Base-by-base conservation (phyloP, 352 stramenopile genomes). In the Globisporangium viniferum region DNA sequence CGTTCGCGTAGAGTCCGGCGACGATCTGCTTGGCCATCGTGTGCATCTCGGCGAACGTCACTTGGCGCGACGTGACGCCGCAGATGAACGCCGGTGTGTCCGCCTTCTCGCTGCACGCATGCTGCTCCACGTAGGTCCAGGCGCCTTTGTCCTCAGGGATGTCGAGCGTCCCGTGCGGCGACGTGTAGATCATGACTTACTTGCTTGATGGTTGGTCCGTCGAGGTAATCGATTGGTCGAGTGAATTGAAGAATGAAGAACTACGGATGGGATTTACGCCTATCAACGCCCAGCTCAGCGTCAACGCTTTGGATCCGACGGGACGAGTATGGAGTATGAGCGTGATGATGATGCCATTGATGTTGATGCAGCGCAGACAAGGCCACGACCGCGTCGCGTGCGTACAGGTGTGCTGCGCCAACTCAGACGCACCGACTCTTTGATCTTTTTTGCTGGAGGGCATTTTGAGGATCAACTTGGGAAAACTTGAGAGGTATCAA, bases 81-180 rank as follows among this genome's bases (percentile, higher is more conserved):
- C 78, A 80, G 29, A 90, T 82, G 53, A 89, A 80, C 29, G 84
- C 84, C 3, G 77, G 58, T 51, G 77, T 78, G 66, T 88, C 70
- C 20, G 62, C 73, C 36, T 80, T 39, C n/a, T 46, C 69, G 33
- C 70, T 39, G 36, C 39, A 67, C 44, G 82, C 56, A 33, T 85
- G 74, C 12, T 82, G 68, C 6, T 66, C 71, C 1, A 87, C 64
- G 61, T 53, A 88, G 62, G 61, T 86, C 78, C 72, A 68, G 29
- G 29, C 41, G 24, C 54, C 27, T 22, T 68, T 68, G 39, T 68
- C 63, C 39, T 62, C 61, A 10, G 63, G 63, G 39, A 68, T 58
- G 29, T 39, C 36, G 24, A 68, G 53, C 5, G 35, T 35, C 15
- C 44, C 41, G 44, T 55, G 54, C 56, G 63, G 63, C 29, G 63